Evolutionary conservation across 805 yeast genomes (phyloP).

Genomic region (Candida railenensis): DNA sequence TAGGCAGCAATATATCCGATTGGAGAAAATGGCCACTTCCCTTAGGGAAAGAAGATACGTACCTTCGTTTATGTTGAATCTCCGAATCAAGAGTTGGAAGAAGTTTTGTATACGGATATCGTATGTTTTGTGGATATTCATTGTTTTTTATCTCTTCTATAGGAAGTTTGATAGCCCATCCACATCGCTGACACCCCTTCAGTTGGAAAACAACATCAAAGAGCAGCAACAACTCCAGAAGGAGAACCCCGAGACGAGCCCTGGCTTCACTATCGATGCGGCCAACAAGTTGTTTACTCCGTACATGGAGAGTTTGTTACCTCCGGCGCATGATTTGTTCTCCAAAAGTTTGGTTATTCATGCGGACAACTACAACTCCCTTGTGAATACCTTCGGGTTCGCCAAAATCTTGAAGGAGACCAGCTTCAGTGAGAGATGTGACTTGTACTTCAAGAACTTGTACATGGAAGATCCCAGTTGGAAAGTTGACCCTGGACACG

Average conservation of each 20-base stretch:
- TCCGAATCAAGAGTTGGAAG: not conserved
- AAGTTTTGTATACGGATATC: not conserved
- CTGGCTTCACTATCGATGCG: not conserved
- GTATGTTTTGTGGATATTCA: not conserved
- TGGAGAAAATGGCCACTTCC: not conserved
- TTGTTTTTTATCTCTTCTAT: not conserved
- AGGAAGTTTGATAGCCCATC: not conserved
- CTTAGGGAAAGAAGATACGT: not conserved
- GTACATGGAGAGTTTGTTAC: not conserved
- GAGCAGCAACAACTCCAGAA: not conserved
- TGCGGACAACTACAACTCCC: not conserved
- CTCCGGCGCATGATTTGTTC: slow-evolving; percentile 1
- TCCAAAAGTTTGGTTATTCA: not conserved
- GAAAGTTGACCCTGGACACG: slow-evolving; percentile 14
- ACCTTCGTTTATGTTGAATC: not conserved
- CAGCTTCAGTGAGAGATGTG: slow-evolving; percentile 18
- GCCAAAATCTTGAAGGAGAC: slow-evolving; percentile 11
- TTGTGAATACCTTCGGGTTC: slow-evolving; percentile 2
- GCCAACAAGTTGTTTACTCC: not conserved
- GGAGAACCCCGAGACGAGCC: not conserved
- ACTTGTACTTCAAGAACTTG: slow-evolving; percentile 18
- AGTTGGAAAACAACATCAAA: not conserved
- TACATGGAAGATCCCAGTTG: slow-evolving; percentile 12
- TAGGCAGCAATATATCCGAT: not conserved
- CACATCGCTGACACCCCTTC: not conserved